A percentile compares a stretch with the other conserved stretches of the same genome.
phyloP scores from a whole-genome alignment of 2,329 filamentous ascomycete species.

The Fusarium palustre region DNA sequence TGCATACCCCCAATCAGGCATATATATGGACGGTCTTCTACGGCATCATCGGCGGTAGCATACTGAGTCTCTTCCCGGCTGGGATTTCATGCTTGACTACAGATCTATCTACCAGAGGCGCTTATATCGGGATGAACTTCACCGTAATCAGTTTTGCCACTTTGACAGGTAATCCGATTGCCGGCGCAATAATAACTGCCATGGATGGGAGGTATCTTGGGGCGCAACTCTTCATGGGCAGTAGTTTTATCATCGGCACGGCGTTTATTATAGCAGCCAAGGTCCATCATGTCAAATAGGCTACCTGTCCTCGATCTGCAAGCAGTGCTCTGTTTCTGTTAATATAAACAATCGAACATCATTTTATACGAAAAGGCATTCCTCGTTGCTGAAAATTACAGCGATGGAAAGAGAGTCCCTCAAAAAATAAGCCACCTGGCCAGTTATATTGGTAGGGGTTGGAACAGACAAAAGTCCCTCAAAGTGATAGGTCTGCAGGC shows the following conservation, averaged over 20 bases:
- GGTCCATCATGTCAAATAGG: neutral
- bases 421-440: too few relatives aligned
- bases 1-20: constrained; percentile 61
- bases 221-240: constrained; percentile 60
- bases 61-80: constrained; percentile 71
- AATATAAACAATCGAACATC: too few relatives aligned
- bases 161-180: constrained; percentile 64
- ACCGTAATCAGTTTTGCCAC: constrained; percentile 65
- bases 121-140: constrained; percentile 69
- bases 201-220: constrained; percentile 58
- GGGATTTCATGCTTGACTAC: constrained; percentile 64
- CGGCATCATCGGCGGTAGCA: constrained; percentile 69
- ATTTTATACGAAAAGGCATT: too few relatives aligned
- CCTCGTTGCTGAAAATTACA: too few relatives aligned
- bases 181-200: constrained; percentile 61
- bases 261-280: neutral
- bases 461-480: too few relatives aligned
- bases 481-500: too few relatives aligned
- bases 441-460: too few relatives aligned
- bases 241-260: constrained; percentile 26
- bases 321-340: neutral
- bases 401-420: too few relatives aligned
- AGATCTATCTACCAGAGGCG: constrained; percentile 63
- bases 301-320: neutral
- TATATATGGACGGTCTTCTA: constrained; percentile 72